These are phyloP conservation scores for Tetradesmus lagerheimii DNA, from an alignment of 139 green algal species.

Conservation along the genomic window DNA sequence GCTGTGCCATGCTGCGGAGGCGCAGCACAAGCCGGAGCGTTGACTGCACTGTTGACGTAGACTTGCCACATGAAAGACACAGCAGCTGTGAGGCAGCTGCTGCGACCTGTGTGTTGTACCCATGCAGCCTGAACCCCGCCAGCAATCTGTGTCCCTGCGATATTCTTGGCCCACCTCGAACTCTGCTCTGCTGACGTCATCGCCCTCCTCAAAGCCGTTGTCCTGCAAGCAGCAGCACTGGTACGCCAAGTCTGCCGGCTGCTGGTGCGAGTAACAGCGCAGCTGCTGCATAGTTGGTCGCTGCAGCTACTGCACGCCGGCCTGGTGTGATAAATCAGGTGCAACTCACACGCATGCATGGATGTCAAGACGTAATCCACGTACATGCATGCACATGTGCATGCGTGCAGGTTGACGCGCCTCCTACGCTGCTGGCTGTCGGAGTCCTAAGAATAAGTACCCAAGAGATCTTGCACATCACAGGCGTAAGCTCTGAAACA, in stretches of 20 bases:
- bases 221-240: constrained; percentile 6
- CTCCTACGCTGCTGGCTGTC: not conserved
- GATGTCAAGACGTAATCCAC: too few relatives aligned
- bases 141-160: too few relatives aligned
- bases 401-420: not conserved
- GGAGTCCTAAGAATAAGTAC: not conserved
- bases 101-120: too few relatives aligned
- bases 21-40: not conserved
- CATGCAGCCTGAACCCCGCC: too few relatives aligned
- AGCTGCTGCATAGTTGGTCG: not conserved
- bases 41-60: too few relatives aligned
- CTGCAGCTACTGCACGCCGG: not conserved
- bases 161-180: constrained; percentile 40
- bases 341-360: too few relatives aligned
- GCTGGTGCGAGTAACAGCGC: not conserved
- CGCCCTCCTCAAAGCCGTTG: constrained; percentile 24
- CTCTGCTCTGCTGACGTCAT: not conserved
- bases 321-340: too few relatives aligned
- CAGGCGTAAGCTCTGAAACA: not conserved
- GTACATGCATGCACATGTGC: not conserved
- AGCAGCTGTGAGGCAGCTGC: not conserved
- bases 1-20: not conserved
- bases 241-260: not conserved
- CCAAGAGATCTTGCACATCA: not conserved
- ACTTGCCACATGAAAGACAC: too few relatives aligned